Evolutionary conservation across 2,329 filamentous ascomycete genomes (phyloP), one percentile per base, ranked within the genome.

Genomic region (Nothophaeocryptopus gaeumannii): DNA sequence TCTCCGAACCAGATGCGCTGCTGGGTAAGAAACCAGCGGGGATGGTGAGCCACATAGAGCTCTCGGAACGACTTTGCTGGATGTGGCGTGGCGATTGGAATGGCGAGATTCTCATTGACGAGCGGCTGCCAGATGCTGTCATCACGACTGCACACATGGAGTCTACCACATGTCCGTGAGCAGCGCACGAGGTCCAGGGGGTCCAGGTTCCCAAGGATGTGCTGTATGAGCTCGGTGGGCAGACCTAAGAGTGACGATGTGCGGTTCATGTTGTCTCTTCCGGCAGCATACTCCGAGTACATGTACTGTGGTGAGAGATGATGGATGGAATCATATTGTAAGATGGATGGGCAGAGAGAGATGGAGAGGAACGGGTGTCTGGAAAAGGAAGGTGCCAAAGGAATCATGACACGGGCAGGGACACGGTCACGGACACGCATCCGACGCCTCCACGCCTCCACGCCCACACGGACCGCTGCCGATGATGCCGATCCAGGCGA

Each of bases 1-100:
- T 96, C 89, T 51, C 83, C 81, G 63, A 96, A 92, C 91, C 91
- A 96, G 56, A 96, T 75, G 68, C 88, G 91, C 65, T 88, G 77
- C 44, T 80, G 82, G 0, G 88, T 78, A 1, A 96, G 75, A 63
- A 95, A 96, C 91, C 91, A 96, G 61, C 85, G 82, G 0, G 86
- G 85, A 56, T 93, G 80, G 65, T 93, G 87, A 14, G 83, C 78
- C 36, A 78, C 73, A 66, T 87, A 96, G 2, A 96, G 79, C 20
- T 86, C 78, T 50, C 81, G 81, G 69, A 84, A 96, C 16, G 77
- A 83, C 2, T 71, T 59, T 61, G 79, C 84, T 5, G 85, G 84
- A 5, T 75, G 77, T 0, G 84, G 75, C 1, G 70, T 70, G 1
- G 70, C 68, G 26, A 90, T 70, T 13, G 67, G 61, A 31, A 79